Evolutionary conservation across 2,329 filamentous ascomycete genomes (phyloP).

Genomic region (Bertia moriformis): DNA sequence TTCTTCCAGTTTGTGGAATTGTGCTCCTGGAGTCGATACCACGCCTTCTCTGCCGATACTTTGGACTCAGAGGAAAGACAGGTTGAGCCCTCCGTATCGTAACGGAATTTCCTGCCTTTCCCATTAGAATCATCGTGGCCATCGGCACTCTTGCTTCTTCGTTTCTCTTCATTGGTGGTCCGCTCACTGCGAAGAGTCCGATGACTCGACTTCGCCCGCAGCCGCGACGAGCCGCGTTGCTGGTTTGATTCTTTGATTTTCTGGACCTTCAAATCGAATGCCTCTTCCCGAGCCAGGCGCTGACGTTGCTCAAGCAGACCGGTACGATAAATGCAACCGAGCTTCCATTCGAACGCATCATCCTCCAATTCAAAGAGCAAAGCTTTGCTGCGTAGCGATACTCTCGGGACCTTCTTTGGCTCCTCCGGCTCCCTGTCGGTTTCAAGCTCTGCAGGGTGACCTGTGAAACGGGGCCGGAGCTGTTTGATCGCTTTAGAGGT

Average conservation of each 20-base stretch:
- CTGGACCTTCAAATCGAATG: slow-evolving; percentile 52
- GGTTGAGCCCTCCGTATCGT: slow-evolving; percentile 44
- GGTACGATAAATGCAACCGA: slow-evolving; percentile 55
- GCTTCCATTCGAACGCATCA: slow-evolving; percentile 62
- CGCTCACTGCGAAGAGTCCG: slow-evolving; percentile 3
- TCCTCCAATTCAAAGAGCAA: slow-evolving; percentile 61
- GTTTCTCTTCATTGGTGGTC: not conserved
- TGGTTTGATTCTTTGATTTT: slow-evolving; percentile 26
- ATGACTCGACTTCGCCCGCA: slow-evolving; percentile 10
- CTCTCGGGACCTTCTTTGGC: slow-evolving; percentile 51
- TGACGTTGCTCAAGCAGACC: slow-evolving; percentile 58
- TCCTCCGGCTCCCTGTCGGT: slow-evolving; percentile 49
- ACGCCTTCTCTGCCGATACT: slow-evolving; percentile 43
- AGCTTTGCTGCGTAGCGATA: slow-evolving; percentile 51
- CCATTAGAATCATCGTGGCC: not conserved
- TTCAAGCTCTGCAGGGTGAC: slow-evolving; percentile 48
- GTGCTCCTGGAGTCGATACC: slow-evolving; percentile 42
- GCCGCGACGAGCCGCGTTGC: slow-evolving; percentile 12
- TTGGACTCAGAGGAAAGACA: slow-evolving; percentile 41
- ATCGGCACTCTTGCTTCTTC: slow-evolving; percentile 1
- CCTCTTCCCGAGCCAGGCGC: slow-evolving; percentile 54
- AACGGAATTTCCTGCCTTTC: slow-evolving; percentile 20
- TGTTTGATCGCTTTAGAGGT: slow-evolving; percentile 54
- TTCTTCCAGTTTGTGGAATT: slow-evolving; percentile 59
- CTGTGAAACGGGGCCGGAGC: slow-evolving; percentile 53